Base-by-base conservation (phyloP, 495 filamentous ascomycete species). In the Aspergillus saccharolyticus region DNA sequence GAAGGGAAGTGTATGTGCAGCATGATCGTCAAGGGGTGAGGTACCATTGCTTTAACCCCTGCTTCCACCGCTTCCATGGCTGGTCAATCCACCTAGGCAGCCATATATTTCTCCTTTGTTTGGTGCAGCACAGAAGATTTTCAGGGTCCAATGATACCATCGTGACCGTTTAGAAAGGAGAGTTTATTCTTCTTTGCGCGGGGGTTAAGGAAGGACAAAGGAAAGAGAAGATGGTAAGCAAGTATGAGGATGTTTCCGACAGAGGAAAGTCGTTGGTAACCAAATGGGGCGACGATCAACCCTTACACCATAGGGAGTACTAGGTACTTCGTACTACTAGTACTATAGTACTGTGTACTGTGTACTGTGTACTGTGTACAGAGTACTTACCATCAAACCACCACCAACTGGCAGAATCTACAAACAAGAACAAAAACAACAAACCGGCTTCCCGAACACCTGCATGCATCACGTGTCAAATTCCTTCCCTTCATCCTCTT, bases 241-340 rank as follows among this genome's bases (percentile, higher is more conserved):
- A 39, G 44, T 19, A 15, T 19, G 44, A n/a, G n/a, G n/a, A n/a
- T n/a, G n/a, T n/a, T 47, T 50, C 47, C 47, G 24, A 50, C 47
- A 50, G 22, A 50, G 47, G 47, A 50, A 50, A 30, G 47, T 50
- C 47, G 47, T 50, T 9, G 47, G 8, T n/a, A 14, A 18, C 47
- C 47, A 12, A 7, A 50, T 50, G 28, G 6, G 47, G 47, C 47
- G 47, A 50, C 47, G 47, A 50, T 50, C 47, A 50, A 28, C 47
- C n/a, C n/a, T n/a, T n/a, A n/a, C n/a, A n/a, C n/a, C n/a, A n/a
- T n/a, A n/a, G n/a, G n/a, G n/a, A n/a, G n/a, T n/a, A n/a, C n/a
- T n/a, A n/a, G n/a, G n/a, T n/a, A n/a, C n/a, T n/a, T n/a, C n/a
- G n/a, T n/a, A n/a, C n/a, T n/a, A n/a, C n/a, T n/a, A n/a, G n/a